Conservation (phyloP, 331 rosid genomes). For the Rosa hybrid region DNA sequence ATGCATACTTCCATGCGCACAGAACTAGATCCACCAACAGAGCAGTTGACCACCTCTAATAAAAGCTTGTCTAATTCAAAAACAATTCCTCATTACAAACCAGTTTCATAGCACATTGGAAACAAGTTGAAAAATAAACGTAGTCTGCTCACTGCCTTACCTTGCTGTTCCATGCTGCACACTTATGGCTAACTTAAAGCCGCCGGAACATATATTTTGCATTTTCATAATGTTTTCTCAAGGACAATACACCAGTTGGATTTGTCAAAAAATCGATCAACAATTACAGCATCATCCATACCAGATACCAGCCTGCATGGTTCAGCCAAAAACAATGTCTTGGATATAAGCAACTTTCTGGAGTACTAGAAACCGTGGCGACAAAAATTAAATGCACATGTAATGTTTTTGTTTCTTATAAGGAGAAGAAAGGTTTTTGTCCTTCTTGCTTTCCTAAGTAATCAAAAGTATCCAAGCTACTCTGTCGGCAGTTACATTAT, state of each 20-base stretch:
- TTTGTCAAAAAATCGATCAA: conserved; percentile 85
- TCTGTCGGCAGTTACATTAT: background rate
- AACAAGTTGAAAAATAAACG: background rate
- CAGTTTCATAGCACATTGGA: conserved; percentile 1
- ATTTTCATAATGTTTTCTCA: conserved; percentile 55
- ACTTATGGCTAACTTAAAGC: background rate
- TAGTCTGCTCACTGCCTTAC: background rate
- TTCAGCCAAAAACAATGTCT: conserved; percentile 15
- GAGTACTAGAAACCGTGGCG: background rate
- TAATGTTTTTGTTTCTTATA: background rate
- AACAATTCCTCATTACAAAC: background rate
- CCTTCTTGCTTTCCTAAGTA: background rate
- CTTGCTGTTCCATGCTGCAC: conserved; percentile 11
- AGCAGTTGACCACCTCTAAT: conserved; percentile 1
- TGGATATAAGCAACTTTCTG: background rate
- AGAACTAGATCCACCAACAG: background rate
- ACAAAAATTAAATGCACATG: background rate
- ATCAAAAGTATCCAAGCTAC: background rate
- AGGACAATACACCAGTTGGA: conserved; percentile 93
- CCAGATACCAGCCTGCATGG: conserved; percentile 71
- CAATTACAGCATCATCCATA: conserved; percentile 58
- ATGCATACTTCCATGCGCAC: conserved; percentile 1
- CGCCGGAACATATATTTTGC: background rate
- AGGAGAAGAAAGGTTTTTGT: background rate
- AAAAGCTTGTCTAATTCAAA: background rate